Evolutionary conservation across 1,139 yeast genomes (phyloP), one percentile per base, ranked within the genome.

Genomic region (Kazachstania sp.): DNA sequence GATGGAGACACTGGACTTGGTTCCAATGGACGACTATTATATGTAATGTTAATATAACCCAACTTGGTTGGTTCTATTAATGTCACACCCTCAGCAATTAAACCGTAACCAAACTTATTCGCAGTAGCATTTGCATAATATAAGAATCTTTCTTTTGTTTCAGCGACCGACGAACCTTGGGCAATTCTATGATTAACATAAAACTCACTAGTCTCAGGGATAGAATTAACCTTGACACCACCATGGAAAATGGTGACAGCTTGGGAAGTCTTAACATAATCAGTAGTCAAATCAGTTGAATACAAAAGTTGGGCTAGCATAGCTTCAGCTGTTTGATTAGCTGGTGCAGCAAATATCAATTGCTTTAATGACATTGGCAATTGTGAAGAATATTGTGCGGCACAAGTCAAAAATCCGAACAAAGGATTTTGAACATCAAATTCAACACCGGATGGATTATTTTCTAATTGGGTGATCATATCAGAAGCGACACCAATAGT

Each of bases 401-500:
- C 31, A 29, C 31, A 29, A 29, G 31, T 71, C 54, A 74, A 58
- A 49, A 65, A 63, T 37, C 63, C 60, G 54, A 69, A 65, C 41
- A 70, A 59, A 13, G 87, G 87, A 61, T 77, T 79, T 45, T 67
- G 67, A 3, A 65, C 56, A 6, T 74, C 66, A 49, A 81, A 67
- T 19, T 68, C 60, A 2, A 77, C 66, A 18, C 63, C 61, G 55
- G 70, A 79, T 9, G 78, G 78, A 46, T 73, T 70, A 15, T 60
- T 59, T 58, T 83, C 88, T 37, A 81, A 69, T 34, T 62, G 57
- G 20, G 67, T 60, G 18, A 79, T 71, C 48, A 83, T 64, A 47
- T 76, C 75, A 2, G 82, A 71, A 52, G 80, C 68, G 39, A 83
- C 72, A 13, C 90, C 90, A 60, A 83, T 81, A 15, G 81, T 73